Base-by-base conservation (phyloP, 129 eudicot species). In the Artemisia annua region DNA sequence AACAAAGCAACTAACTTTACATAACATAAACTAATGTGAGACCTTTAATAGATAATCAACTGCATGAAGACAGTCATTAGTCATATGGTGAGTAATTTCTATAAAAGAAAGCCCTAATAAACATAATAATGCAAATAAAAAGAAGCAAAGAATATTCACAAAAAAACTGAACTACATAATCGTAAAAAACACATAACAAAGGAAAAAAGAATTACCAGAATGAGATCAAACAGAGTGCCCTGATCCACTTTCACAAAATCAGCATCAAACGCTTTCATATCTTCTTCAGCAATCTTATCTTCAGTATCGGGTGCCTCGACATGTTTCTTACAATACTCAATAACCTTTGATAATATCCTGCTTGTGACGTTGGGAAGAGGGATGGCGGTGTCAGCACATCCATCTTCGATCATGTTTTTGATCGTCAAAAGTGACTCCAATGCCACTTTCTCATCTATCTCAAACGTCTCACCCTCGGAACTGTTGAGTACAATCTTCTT, bases 221-320 rank as follows among this genome's bases (percentile, higher is more conserved):
- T 84, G 22, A 89, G 96, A 48, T 89, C 92, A 16, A 82, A 86
- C 16, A 89, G 87, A 0, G 85, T 84, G 67, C 73, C 78, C 74
- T 84, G 86, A 63, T 89, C 88, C 9, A 86, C 92, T 67, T 86
- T 83, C 17, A 83, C 83, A 19, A 85, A 88, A 3, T 86, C 89
- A 6, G 83, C 73, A 59, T 85, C 91, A 60, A 84, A 88, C 12
- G 63, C 35, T 74, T 83, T 87, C 44, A 87, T 72, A 4, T 83
- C 88, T 0, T 88, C 95, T n/a, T 60, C 66, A 60, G 18, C 11
- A 60, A 12, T 16, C 66, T 60, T 60, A 26, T 60, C 44, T 15
- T 60, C 66, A 4, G 12, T 1, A 26, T 60, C 28, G n/a, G 39
- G n/a, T 60, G 17, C 9, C 18, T 60, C 66, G 1, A 60, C 66